These are phyloP conservation scores for Citrus medica DNA, from an alignment of 345 rosid genomes.

Conservation along the genomic window DNA sequence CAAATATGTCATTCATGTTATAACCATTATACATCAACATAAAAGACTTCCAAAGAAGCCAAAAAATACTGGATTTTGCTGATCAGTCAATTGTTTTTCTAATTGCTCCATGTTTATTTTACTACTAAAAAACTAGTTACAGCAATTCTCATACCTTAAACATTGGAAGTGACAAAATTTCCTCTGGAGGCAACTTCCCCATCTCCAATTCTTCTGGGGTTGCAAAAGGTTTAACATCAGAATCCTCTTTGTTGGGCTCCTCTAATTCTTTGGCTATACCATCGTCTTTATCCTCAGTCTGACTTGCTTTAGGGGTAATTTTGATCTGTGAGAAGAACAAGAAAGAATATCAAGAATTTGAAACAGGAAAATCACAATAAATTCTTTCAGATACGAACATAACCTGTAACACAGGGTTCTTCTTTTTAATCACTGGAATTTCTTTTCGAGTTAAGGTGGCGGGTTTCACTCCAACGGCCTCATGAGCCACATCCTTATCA, in stretches of 20 bases:
- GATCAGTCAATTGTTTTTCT: background rate
- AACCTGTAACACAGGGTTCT: conserved; percentile 82
- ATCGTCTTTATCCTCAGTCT: conserved; percentile 51
- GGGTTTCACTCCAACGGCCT: conserved; percentile 83
- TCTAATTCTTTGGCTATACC: conserved; percentile 31
- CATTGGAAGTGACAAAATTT: conserved; percentile 84
- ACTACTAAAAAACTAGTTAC: conserved; percentile 9
- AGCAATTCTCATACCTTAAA: conserved; percentile 57
- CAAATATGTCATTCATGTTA: background rate
- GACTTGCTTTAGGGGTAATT: conserved; percentile 56
- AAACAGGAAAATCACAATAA: conserved; percentile 5
- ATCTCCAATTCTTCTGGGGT: conserved; percentile 60
- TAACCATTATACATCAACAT: background rate
- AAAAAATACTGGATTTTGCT: background rate
- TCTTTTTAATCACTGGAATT: conserved; percentile 77
- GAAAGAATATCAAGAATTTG: conserved; percentile 9
- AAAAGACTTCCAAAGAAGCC: background rate
- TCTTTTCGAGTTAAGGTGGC: conserved; percentile 82
- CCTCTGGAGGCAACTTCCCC: conserved; percentile 81
- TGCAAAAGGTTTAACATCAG: conserved; percentile 41
- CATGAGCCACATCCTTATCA: conserved; percentile 69
- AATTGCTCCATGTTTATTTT: background rate
- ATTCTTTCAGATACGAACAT: background rate
- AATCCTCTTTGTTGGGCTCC: conserved; percentile 36
- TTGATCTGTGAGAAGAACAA: conserved; percentile 54